Evolutionary conservation across 768 basidiomycete genomes (phyloP).

Genomic region (Phallus indusiatus): DNA sequence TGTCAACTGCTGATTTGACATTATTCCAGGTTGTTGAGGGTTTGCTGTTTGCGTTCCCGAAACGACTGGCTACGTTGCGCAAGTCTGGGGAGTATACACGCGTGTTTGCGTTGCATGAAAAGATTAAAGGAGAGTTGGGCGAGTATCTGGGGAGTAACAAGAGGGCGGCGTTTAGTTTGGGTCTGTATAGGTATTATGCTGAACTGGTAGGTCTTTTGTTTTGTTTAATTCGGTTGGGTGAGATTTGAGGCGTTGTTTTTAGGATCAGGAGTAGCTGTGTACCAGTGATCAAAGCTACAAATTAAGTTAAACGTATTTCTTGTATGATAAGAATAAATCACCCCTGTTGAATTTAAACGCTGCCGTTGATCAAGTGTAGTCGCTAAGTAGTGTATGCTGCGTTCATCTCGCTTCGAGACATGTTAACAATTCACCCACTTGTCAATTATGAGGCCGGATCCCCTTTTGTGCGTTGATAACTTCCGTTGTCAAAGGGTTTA

Average conservation of each 20-base stretch:
- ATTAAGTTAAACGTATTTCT: no score
- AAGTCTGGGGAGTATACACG: slow-evolving; percentile 19
- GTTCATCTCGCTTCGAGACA: no score
- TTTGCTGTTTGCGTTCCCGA: slow-evolving; percentile 28
- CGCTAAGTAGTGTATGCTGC: no score
- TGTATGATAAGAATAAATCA: no score
- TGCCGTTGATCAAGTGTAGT: no score
- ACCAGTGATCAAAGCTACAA: no score
- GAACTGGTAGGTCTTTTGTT: slow-evolving; percentile 26
- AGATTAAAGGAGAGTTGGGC: slow-evolving; percentile 23
- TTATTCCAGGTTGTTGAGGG: slow-evolving; percentile 31
- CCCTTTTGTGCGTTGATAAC: no score
- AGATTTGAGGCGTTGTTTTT: background rate
- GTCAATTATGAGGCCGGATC: no score
- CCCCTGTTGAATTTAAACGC: no score
- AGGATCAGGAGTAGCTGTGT: background rate
- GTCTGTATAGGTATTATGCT: slow-evolving; percentile 29
- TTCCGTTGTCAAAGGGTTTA: no score
- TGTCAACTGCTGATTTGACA: slow-evolving; percentile 33
- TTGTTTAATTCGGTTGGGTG: slow-evolving; percentile 3
- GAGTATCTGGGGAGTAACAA: slow-evolving; percentile 27
- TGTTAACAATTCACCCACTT: no score
- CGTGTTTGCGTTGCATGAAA: slow-evolving; percentile 24
- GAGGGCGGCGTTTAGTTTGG: slow-evolving; percentile 21
- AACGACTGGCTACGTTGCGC: slow-evolving; percentile 18